Conservation (phyloP, 768 basidiomycete genomes). For the Krasilnikovozyma curviuscula region DNA sequence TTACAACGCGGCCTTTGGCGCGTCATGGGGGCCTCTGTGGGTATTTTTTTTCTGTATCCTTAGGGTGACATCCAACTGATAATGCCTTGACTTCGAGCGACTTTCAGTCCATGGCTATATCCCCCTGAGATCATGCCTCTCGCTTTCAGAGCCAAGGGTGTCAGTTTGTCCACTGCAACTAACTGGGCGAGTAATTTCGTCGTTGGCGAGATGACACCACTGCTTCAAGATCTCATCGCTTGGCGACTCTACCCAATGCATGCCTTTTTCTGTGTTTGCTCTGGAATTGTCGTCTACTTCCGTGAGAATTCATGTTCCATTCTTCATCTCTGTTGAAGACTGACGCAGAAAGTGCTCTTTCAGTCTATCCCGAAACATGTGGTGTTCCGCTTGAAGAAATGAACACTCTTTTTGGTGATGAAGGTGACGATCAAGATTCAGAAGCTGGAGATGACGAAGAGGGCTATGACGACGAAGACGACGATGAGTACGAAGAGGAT, state of each 20-base stretch:
- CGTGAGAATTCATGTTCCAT: constrained; percentile 39
- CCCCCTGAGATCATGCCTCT: constrained; percentile 49
- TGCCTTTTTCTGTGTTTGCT: constrained; percentile 70
- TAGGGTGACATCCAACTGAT: background rate
- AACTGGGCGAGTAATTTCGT: constrained; percentile 49
- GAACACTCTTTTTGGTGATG: constrained; percentile 27
- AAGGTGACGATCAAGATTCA: no score
- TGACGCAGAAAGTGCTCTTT: background rate
- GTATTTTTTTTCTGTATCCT: background rate
- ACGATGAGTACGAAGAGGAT: background rate
- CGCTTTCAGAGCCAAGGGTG: constrained; percentile 79
- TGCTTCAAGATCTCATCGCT: constrained; percentile 63
- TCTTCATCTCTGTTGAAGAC: background rate
- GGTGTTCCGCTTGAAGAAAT: constrained; percentile 25
- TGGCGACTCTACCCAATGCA: constrained; percentile 96
- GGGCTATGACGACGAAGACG: background rate
- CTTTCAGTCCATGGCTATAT: constrained; percentile 17
- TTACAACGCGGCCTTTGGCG: constrained; percentile 85
- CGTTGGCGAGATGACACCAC: constrained; percentile 72
- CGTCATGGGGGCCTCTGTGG: constrained; percentile 63
- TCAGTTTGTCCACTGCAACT: constrained; percentile 79
- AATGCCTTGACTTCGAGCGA: no score
- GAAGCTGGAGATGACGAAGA: no score
- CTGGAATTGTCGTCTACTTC: constrained; percentile 45
- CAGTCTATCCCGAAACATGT: constrained; percentile 38